Conservation (phyloP, 2,329 filamentous ascomycete genomes). For the Lachnellula cervina region DNA sequence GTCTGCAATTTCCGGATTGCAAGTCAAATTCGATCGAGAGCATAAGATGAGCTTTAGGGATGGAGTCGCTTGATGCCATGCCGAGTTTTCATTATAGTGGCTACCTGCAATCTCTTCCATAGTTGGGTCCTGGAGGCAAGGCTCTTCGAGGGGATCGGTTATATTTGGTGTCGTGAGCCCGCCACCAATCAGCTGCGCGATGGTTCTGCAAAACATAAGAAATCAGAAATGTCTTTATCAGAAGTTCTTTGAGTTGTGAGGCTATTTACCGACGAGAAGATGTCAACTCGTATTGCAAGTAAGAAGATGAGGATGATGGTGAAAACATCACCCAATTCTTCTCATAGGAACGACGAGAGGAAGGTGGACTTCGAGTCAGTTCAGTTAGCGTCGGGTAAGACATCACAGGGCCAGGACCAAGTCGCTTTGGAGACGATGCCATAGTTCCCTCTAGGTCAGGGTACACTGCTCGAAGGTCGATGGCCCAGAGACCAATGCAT, state of each 20-base stretch:
- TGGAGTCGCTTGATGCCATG: conserved; percentile 38
- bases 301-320: conserved; percentile 29
- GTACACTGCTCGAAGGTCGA: conserved; percentile 22
- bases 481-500: conserved; percentile 23
- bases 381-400: conserved; percentile 33
- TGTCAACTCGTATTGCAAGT: conserved; percentile 35
- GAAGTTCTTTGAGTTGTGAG: not conserved
- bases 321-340: conserved; percentile 40
- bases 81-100: conserved; percentile 16
- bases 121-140: conserved; percentile 18
- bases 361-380: conserved; percentile 34
- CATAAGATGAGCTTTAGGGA: conserved; percentile 35
- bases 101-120: conserved; percentile 6
- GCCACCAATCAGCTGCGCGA: conserved; percentile 21
- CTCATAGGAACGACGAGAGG: conserved; percentile 32
- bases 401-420: conserved; percentile 22
- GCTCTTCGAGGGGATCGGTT: conserved; percentile 15
- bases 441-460: conserved; percentile 14
- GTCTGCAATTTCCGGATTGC: conserved; percentile 19
- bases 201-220: conserved; percentile 3
- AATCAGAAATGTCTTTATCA: not conserved
- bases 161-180: conserved; percentile 23
- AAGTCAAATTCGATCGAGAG: conserved; percentile 24
- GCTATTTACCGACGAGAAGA: conserved; percentile 15
- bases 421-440: conserved; percentile 17